Evolutionary conservation across 2,329 filamentous ascomycete genomes (phyloP), one percentile per base, ranked within the genome.

Genomic region (Fusarium heterosporum): DNA sequence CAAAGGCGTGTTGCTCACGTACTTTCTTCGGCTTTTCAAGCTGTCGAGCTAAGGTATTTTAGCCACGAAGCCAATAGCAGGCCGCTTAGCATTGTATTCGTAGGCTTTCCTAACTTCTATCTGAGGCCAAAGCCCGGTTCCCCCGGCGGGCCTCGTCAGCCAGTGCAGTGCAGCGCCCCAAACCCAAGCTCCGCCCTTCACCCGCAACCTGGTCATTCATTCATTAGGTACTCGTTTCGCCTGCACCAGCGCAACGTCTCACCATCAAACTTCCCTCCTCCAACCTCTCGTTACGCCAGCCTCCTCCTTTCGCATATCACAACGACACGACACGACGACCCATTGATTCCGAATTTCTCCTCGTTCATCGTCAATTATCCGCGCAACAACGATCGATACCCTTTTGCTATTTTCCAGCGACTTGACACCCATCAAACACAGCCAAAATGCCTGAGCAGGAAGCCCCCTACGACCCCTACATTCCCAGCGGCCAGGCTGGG

Each of bases 401-500:
- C 63, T 28, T 32, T 48, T 41, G 52, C 43, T 57, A 53, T 65
- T 61, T 57, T 56, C 65, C 51, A 66, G 62, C 56, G 36, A 49
- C 39, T 49, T 26, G 26, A 48, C 34, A 39, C 16, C 17, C 26
- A 52, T 47, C 55, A 59, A 48, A 51, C 43, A 54, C 58, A 60
- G 48, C 52, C 73, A 80, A 69, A 73, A 87, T 87, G 85, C 80
- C 85, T 72, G 81, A 80, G 75, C 80, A 83, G 71, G 83, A 86
- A 60, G 81, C 85, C 77, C 92, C 92, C 72, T 96, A 96, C 81
- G 93, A 96, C 81, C 93, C 93, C 68, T 96, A 96, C 82, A 94
- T 95, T 79, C 93, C 93, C 76, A 88, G 87, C 77, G 89, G 88
- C 80, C 84, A 85, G 79, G 79, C 81, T 64, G 79, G 71, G 53